phyloP scores from a whole-genome alignment of 139 green algal genomes.

The Astrephomene gubernaculifera region DNA sequence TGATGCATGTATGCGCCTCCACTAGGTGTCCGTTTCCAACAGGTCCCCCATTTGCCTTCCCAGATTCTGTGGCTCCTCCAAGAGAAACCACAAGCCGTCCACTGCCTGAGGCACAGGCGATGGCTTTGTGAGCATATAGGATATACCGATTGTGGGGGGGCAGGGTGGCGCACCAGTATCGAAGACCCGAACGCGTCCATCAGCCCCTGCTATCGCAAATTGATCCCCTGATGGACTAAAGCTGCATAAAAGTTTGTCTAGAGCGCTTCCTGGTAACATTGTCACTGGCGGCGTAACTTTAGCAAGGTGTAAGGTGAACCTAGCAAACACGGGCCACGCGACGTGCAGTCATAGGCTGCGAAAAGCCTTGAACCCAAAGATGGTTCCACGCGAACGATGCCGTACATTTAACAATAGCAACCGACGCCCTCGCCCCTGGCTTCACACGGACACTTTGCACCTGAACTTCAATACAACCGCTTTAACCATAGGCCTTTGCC shows the following conservation, averaged over 20 bases:
- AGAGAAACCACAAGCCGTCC: slow-evolving; percentile 37
- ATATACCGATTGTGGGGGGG: not conserved
- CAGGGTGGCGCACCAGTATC: slow-evolving; percentile 38
- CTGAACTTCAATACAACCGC: too few species aligned
- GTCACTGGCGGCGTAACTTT: not conserved
- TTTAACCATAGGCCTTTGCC: too few species aligned
- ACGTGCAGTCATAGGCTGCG: too few species aligned
- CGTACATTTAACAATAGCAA: too few species aligned
- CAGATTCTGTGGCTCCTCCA: not conserved
- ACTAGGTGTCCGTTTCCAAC: slow-evolving; percentile 44
- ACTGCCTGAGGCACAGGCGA: slow-evolving; percentile 27
- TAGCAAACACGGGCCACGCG: too few species aligned
- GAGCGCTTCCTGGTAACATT: slow-evolving; percentile 18
- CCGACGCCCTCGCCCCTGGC: too few species aligned
- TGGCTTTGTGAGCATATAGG: not conserved
- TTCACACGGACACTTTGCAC: too few species aligned
- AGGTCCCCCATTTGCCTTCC: slow-evolving; percentile 32
- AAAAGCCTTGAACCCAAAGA: too few species aligned
- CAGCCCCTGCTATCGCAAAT: slow-evolving; percentile 42
- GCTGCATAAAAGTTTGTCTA: slow-evolving; percentile 1
- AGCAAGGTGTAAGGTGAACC: too few species aligned
- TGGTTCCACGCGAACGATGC: too few species aligned
- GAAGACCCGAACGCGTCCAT: slow-evolving; percentile 47
- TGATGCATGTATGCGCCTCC: slow-evolving; percentile 51
- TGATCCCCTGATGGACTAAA: slow-evolving; percentile 39